A percentile compares a stretch with the other conserved stretches of the same genome.
These are phyloP conservation scores for Albugo candida DNA, from an alignment of 352 stramenopile genomes.

Conservation along the genomic window DNA sequence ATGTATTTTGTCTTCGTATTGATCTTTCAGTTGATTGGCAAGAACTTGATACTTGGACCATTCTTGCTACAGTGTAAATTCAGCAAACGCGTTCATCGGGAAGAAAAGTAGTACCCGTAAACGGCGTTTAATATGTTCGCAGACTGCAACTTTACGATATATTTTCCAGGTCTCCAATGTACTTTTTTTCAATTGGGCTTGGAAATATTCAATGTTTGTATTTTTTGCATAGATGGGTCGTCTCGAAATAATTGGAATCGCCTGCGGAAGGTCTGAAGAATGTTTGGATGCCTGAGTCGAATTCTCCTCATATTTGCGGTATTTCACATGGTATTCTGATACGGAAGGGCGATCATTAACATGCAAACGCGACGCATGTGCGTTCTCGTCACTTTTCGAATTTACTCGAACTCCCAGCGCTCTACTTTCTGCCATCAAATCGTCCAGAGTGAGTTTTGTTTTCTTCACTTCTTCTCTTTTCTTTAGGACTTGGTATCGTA, in stretches of 20 bases:
- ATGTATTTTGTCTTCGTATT: slow-evolving; percentile 35
- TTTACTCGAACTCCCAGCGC: slow-evolving; percentile 44
- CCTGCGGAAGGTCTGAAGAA: slow-evolving; percentile 24
- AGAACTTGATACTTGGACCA: not conserved
- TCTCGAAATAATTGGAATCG: slow-evolving; percentile 52
- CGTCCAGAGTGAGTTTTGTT: slow-evolving; percentile 39
- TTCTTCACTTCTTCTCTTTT: slow-evolving; percentile 46
- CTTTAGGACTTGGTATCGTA: slow-evolving; percentile 40
- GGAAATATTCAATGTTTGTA: slow-evolving; percentile 60
- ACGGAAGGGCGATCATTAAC: not conserved
- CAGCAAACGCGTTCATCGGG: not conserved
- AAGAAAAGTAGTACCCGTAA: slow-evolving; percentile 15
- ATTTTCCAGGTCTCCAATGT: slow-evolving; percentile 38
- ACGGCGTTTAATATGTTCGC: slow-evolving; percentile 68
- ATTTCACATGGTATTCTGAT: not conserved
- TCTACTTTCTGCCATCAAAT: slow-evolving; percentile 57
- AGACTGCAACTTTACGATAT: slow-evolving; percentile 33
- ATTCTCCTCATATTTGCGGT: not conserved
- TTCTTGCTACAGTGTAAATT: slow-evolving; percentile 11
- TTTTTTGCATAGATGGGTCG: slow-evolving; percentile 69
- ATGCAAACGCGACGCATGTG: slow-evolving; percentile 2
- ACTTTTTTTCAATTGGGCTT: slow-evolving; percentile 35
- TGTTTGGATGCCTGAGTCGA: slow-evolving; percentile 9
- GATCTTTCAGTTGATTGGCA: slow-evolving; percentile 43
- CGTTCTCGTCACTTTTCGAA: not conserved